Evolutionary conservation across 129 eudicot genomes (phyloP).

Genomic region (Daucus carota): DNA sequence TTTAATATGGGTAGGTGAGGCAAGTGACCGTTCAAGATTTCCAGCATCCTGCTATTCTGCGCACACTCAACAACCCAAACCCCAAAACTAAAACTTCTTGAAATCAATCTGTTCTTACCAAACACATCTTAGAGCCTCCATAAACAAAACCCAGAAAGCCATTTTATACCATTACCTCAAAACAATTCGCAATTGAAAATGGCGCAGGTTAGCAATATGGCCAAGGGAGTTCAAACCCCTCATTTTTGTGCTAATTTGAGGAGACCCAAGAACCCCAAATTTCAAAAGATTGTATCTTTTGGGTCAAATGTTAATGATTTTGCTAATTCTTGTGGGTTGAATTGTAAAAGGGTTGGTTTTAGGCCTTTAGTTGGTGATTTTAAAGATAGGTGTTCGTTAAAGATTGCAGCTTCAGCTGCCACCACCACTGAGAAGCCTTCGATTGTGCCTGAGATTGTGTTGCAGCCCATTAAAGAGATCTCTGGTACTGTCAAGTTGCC

Average conservation of each 20-base stretch:
- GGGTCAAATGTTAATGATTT: conserved; percentile 43
- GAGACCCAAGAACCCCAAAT: conserved; percentile 36
- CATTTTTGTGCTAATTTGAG: conserved; percentile 25
- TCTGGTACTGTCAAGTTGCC: conserved; percentile 84
- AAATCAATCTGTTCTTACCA: neutral
- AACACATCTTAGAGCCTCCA: neutral
- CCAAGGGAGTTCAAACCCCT: conserved; percentile 33
- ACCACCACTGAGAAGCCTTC: conserved; percentile 70
- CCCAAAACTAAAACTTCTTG: neutral
- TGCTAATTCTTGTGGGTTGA: conserved; percentile 17
- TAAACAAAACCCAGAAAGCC: neutral
- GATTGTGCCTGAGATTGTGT: conserved; percentile 70
- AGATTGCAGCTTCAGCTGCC: conserved; percentile 53
- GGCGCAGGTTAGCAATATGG: conserved; percentile 47
- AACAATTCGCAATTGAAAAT: conserved; percentile 10
- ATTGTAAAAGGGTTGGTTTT: conserved; percentile 23
- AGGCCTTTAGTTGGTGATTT: conserved; percentile 12
- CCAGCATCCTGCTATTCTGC: neutral
- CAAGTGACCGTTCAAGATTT: conserved; percentile 1
- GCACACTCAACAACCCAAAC: neutral
- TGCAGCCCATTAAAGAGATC: conserved; percentile 86
- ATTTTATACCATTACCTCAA: neutral
- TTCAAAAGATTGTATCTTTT: conserved; percentile 32
- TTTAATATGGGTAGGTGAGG: neutral
- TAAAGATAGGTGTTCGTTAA: conserved; percentile 10